phyloP scores from a whole-genome alignment of 2,329 filamentous ascomycete species.

The Aspergillus quadrilineatus region DNA sequence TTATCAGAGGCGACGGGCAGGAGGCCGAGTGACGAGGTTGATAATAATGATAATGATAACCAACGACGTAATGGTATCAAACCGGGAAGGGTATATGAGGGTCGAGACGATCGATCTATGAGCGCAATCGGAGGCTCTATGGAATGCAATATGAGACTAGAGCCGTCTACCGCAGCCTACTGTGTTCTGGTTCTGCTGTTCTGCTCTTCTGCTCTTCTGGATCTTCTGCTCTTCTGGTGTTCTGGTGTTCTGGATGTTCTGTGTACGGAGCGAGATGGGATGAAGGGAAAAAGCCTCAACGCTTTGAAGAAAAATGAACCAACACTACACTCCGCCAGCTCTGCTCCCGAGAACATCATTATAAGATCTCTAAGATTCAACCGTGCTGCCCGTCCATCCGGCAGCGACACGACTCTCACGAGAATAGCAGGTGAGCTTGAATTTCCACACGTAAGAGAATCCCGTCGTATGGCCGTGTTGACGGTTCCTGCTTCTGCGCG shows the following conservation, averaged over 20 bases:
- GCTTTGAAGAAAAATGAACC: too few species aligned
- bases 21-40: background rate
- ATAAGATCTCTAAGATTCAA: too few species aligned
- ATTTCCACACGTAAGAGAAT: conserved; percentile 32
- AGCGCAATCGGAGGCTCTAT: conserved; percentile 3
- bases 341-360: too few species aligned
- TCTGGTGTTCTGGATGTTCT: too few species aligned
- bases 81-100: background rate
- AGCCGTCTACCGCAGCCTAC: background rate
- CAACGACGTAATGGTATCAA: background rate
- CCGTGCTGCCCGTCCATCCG: background rate
- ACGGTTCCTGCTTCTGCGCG: conserved; percentile 5
- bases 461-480: background rate
- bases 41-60: conserved; percentile 8
- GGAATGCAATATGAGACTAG: background rate
- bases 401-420: background rate
- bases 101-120: background rate
- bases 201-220: too few species aligned
- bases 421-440: conserved; percentile 9
- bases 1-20: conserved; percentile 23
- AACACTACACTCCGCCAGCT: too few species aligned
- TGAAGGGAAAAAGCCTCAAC: too few species aligned
- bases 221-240: too few species aligned
- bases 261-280: background rate
- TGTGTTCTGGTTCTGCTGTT: background rate